Evolutionary conservation across 352 stramenopile species (phyloP).

Genomic region (Blastocystis hominis): DNA sequence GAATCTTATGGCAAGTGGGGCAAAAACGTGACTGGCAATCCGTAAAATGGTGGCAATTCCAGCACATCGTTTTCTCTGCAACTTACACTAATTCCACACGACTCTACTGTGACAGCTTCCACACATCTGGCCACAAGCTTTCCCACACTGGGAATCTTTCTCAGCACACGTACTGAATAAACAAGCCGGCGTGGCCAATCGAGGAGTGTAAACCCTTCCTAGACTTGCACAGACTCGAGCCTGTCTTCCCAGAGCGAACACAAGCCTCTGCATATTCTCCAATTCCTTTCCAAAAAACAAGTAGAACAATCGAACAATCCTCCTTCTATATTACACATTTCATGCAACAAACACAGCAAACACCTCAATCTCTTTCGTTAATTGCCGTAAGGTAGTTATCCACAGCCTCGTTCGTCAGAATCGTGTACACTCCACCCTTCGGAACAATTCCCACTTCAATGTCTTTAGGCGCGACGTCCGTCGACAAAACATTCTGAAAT

Average conservation of each 20-base stretch:
- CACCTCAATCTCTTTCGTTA: conserved; percentile 32
- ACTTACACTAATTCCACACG: background rate
- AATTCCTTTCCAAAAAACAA: background rate
- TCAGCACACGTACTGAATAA: background rate
- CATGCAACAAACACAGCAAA: background rate
- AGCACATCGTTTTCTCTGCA: conserved; percentile 36
- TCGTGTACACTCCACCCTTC: conserved; percentile 22
- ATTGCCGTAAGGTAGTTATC: conserved; percentile 42
- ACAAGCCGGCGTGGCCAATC: background rate
- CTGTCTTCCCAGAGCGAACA: background rate
- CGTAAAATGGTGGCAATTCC: conserved; percentile 52
- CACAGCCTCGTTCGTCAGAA: conserved; percentile 19
- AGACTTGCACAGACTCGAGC: background rate
- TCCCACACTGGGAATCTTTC: background rate
- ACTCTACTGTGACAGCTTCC: background rate
- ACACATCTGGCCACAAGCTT: background rate
- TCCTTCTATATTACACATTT: background rate
- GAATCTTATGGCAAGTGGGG: conserved; percentile 54
- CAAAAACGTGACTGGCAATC: conserved; percentile 53
- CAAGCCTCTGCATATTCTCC: background rate
- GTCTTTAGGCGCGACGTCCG: conserved; percentile 44
- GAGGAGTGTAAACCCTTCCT: background rate
- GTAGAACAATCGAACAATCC: background rate
- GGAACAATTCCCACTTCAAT: conserved; percentile 40
- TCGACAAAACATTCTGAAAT: conserved; percentile 45